Evolutionary conservation across 768 basidiomycete genomes (phyloP), one percentile per base, ranked within the genome.

Genomic region (Hemileccinum rubropunctum): DNA sequence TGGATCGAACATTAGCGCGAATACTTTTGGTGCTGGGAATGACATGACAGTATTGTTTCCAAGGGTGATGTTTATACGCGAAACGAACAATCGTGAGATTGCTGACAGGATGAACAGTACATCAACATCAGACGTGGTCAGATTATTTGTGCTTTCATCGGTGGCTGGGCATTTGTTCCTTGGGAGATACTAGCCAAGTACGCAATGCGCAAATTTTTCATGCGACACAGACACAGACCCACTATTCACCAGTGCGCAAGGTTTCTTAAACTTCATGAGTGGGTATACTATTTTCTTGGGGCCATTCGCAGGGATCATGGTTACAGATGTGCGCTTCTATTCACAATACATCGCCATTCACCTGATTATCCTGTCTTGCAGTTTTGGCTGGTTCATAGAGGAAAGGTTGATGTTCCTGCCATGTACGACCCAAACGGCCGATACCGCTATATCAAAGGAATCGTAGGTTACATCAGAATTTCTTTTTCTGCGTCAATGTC

Each of bases 211-310:
- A 27, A 20, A n/a, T 8, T 10, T 21, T 42, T 33, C n/a, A 30
- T 20, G 8, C 18, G 41, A 18, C 21, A 23, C 23, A 23, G 28
- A 12, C 38, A 5, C 3, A n/a, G 17, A 23, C 20, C 4, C 6
- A 23, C 3, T 6, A 23, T 23, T 23, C 23, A 23, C 23, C 23
- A 11, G 65, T 40, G 88, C 86, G 0, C 74, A 81, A 27, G 81
- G 82, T 0, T 91, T 91, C 71, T 63, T 91, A 57, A 73, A 76
- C 23, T 91, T 92, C 70, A 88, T 92, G 84, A 78, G 77, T 17
- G 89, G 88, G 4, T 94, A 93, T 62, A 87, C 89, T 0, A 81
- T 94, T 26, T 90, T 95, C 64, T 73, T 95, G 12, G 90, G 88
- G 1, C 91, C 92, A 1, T 86, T 95, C 57, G 83, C 87, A 30